Evolutionary conservation across 805 yeast species (phyloP), one percentile per base, ranked within the genome.

Genomic region (Yarrowia alimentaria): DNA sequence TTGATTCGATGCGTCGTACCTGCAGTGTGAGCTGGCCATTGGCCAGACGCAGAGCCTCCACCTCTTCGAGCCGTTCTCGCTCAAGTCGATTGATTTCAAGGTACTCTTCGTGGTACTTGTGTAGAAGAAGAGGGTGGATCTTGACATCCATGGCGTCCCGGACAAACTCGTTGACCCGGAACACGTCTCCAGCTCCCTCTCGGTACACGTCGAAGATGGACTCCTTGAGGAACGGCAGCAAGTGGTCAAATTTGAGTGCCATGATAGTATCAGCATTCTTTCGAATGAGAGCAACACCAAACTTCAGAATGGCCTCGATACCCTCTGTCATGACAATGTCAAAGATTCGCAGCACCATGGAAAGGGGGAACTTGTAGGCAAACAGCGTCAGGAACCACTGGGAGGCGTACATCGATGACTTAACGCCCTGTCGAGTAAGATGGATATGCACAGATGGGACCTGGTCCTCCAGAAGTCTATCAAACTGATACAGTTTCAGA

Each of bases 331-430:
- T 80, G 6, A 93, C 80, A 54, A 87, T 77, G 68, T 93, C 99
- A 65, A 78, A 87, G 31, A 93, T 86, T 55, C 97, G 74, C 56
- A 88, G 69, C 18, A 93, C 97, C 63, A 91, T 83, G 52, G 81
- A 85, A 45, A 90, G 70, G 12, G 99, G 98, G 65, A 93, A 91
- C 64, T 88, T 88, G 71, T 93, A 93, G 6, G 96, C 95, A 68
- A 93, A 93, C 57, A 93, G 76, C 0, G 98, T 93, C 59, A 93
- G 74, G 62, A 93, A 91, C 99, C 99, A 93, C 67, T 93, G 98
- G 1, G 95, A 82, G 0, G 97, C 98, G 71, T 87, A 93, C 98
- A 91, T 91, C 17, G 95, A 83, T 3, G 96, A 85, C 55, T 83
- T 77, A 18, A 93, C 80, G 5, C 97, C 97, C 65, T 91, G 94